Evolutionary conservation across 176 grass and related monocot species (phyloP).

Genomic region (Ensete ventricosum): DNA sequence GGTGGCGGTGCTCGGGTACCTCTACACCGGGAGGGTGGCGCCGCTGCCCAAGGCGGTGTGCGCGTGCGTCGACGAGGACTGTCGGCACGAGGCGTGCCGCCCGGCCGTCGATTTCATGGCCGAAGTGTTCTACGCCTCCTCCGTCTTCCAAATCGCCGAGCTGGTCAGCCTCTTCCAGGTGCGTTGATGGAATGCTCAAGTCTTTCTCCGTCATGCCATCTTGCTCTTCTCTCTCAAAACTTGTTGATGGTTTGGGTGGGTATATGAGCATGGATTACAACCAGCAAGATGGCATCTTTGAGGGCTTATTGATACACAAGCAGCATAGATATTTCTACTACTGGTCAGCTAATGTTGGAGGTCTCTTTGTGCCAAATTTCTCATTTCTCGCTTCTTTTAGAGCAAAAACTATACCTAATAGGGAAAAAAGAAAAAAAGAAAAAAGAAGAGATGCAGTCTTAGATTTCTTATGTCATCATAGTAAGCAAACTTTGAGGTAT

Average conservation of each 20-base stretch:
- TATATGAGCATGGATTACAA: neutral
- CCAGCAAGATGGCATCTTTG: too few relatives aligned
- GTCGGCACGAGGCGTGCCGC: conserved; percentile 60
- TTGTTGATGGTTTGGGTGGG: neutral
- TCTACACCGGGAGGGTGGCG: conserved; percentile 67
- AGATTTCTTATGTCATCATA: too few relatives aligned
- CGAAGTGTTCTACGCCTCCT: conserved; percentile 77
- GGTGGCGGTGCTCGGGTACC: conserved; percentile 64
- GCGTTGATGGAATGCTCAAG: neutral
- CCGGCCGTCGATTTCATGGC: conserved; percentile 65
- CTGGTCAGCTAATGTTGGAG: too few relatives aligned
- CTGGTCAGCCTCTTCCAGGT: conserved; percentile 96
- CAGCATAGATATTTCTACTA: too few relatives aligned
- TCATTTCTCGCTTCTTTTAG: too few relatives aligned
- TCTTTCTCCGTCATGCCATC: neutral
- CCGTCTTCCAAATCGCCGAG: conserved; percentile 75
- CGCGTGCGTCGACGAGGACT: conserved; percentile 69
- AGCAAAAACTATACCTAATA: too few relatives aligned
- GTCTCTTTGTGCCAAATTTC: too few relatives aligned
- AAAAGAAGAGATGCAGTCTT: too few relatives aligned
- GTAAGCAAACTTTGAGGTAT: too few relatives aligned
- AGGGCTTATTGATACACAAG: too few relatives aligned
- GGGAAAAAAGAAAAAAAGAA: too few relatives aligned
- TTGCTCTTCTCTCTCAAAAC: neutral
- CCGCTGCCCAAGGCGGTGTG: conserved; percentile 64